Conservation (phyloP, 495 filamentous ascomycete species). For the Daldinia bambusicola region DNA sequence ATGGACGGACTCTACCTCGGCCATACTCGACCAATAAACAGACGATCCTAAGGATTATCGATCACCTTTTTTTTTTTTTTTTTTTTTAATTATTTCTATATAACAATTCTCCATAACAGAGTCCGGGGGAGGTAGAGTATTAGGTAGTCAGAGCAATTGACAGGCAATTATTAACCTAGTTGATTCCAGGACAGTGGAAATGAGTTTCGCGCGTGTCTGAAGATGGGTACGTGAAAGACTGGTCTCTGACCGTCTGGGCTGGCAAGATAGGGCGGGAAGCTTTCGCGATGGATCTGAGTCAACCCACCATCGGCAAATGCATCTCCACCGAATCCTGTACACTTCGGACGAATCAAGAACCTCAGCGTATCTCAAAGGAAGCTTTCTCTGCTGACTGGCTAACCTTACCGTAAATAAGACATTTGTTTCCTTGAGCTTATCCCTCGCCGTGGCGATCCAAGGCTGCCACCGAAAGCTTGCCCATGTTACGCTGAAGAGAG, state of each 20-base stretch:
- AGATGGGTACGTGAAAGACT: constrained; percentile 13
- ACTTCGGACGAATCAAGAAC: constrained; percentile 32
- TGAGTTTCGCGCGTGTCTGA: constrained; percentile 19
- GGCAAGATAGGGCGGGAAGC: constrained; percentile 38
- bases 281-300: constrained; percentile 44
- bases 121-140: constrained; percentile 17
- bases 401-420: constrained; percentile 12
- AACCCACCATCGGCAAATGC: constrained; percentile 47
- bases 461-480: constrained; percentile 7
- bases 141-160: constrained; percentile 7
- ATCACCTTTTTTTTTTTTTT: background rate
- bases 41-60: constrained; percentile 9
- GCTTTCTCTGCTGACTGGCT: constrained; percentile 31
- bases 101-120: constrained; percentile 13
- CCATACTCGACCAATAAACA: constrained; percentile 29
- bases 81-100: constrained; percentile 11
- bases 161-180: constrained; percentile 13
- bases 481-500: constrained; percentile 10
- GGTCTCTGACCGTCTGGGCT: constrained; percentile 9
- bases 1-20: constrained; percentile 44
- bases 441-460: constrained; percentile 21
- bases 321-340: constrained; percentile 36
- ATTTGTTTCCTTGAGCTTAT: constrained; percentile 25
- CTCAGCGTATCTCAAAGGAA: background rate
- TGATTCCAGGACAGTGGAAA: constrained; percentile 37